Conservation (phyloP, 148 eudicot genomes). For the Chenopodium suecicum region DNA sequence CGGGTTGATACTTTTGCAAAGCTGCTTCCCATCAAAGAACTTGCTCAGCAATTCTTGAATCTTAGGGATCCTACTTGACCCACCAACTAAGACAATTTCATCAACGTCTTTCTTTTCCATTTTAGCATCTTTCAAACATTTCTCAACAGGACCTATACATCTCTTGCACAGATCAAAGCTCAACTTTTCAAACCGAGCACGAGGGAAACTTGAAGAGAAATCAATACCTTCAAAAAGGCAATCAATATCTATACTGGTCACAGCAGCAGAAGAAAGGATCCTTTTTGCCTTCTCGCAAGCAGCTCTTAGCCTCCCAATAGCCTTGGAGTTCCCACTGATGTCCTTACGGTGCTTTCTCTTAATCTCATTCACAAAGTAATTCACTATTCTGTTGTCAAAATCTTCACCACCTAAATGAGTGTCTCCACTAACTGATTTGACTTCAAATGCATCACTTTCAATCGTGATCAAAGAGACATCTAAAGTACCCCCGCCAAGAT, state of each 20-base stretch:
- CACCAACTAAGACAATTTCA: slow-evolving; percentile 5
- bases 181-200: not conserved
- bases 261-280: not conserved
- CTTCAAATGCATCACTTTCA: not conserved
- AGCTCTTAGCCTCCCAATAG: not conserved
- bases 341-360: not conserved
- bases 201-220: not conserved
- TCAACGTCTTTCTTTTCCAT: not conserved
- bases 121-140: not conserved
- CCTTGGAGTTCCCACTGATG: not conserved
- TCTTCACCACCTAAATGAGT: not conserved
- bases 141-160: not conserved
- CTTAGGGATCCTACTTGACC: not conserved
- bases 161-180: not conserved
- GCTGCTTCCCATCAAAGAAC: not conserved
- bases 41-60: not conserved
- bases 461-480: not conserved
- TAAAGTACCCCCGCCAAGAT: too few relatives aligned
- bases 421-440: not conserved
- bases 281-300: slow-evolving; percentile 1
- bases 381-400: slow-evolving; percentile 1
- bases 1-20: not conserved
- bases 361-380: not conserved
- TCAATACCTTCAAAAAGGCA: not conserved
- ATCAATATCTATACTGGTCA: not conserved